phyloP scores from a whole-genome alignment of 2,329 filamentous ascomycete species.

The Phyllosticta citribraziliensis region DNA sequence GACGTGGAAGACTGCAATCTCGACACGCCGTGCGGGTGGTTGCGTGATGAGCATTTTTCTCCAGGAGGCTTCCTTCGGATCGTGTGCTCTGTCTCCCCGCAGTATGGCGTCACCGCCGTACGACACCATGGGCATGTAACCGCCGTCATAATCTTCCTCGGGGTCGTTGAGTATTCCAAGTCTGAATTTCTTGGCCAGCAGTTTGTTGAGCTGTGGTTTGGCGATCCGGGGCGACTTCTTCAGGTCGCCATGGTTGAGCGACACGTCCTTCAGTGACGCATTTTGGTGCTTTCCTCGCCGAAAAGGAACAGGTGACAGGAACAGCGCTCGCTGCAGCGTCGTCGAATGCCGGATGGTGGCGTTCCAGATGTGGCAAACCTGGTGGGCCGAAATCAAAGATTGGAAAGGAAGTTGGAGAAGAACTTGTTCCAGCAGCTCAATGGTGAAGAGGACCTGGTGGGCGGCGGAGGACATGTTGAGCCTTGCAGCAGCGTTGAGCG shows the following conservation, averaged over 20 bases:
- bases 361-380: neutral
- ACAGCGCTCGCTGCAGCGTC: conserved; percentile 3
- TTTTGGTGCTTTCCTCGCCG: neutral
- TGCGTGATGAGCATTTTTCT: conserved; percentile 3
- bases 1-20: neutral
- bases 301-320: neutral
- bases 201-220: neutral
- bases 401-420: conserved; percentile 1
- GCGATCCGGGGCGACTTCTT: neutral
- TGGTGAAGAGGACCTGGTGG: conserved; percentile 1
- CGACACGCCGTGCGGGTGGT: conserved; percentile 7
- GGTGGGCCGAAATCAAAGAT: neutral
- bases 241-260: neutral
- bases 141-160: conserved; percentile 2
- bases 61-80: conserved; percentile 1
- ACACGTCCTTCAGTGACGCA: neutral
- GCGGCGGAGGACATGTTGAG: neutral
- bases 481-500: neutral
- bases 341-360: neutral
- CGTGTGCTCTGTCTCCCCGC: neutral
- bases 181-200: neutral
- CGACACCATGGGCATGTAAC: conserved; percentile 9
- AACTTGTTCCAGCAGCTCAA: conserved; percentile 7
- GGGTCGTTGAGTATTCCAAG: conserved; percentile 5
- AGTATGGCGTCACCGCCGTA: neutral